Evolutionary conservation across 441 rosid genomes (phyloP), one percentile per base, ranked within the genome.

Genomic region (Oxalis stricta): DNA sequence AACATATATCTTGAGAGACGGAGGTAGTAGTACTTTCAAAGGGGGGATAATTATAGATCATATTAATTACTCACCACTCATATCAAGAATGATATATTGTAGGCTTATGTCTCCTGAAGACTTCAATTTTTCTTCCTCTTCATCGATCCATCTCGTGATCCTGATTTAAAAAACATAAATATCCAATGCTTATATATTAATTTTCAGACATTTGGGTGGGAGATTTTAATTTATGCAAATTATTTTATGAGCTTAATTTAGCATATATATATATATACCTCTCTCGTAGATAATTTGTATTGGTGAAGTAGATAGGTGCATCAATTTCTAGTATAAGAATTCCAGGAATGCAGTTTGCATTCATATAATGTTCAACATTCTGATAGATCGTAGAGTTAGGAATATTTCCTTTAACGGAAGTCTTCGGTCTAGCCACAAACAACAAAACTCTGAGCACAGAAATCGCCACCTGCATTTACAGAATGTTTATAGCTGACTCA

Each of bases 271-370:
- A 12, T 8, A 2, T 13, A 29, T 66, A 82, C 94, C 99, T 80
- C 45, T 88, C 97, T 53, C 99, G 75, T 23, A 93, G 49, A 70
- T 93, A 93, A 54, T 85, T 52, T 4, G 97, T 44, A 59, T 84
- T 93, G 12, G 97, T 77, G 48, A 93, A 93, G 71, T 82, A 93
- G 46, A 88, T 80, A 6, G 97, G 97, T 36, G 96, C 96, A 60
- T 76, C 84, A 33, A 93, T 82, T 69, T 80, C 72, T 29, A 93
- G 73, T 19, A 88, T 70, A 38, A 93, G 83, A 58, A 93, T 46
- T 44, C 91, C 88, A 10, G 96, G 82, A 31, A 77, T 77, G 20
- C 43, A 63, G 41, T 37, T 69, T 21, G 96, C 66, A 42, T 51
- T 59, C 8, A 79, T 68, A 55, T 93, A 93, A 33, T 84, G 99